Percentiles rank a stretch among this genome's conserved stretches.
These are phyloP conservation scores for Rhododendron ovatum DNA, from an alignment of 148 eudicot genomes.

Conservation along the genomic window DNA sequence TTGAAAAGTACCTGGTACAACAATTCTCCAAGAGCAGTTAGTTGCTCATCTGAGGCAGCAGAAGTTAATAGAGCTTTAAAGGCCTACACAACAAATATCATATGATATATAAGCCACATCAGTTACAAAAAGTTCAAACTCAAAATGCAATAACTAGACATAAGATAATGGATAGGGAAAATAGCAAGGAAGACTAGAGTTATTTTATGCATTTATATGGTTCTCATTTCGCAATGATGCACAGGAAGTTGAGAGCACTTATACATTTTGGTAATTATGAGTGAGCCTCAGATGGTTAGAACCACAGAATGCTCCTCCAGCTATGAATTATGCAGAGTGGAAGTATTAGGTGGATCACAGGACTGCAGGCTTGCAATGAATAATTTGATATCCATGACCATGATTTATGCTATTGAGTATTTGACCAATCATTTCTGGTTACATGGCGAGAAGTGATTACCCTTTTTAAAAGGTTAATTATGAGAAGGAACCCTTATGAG, in stretches of 20 bases:
- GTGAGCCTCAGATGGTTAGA: neutral
- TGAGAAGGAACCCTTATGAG: too few species aligned
- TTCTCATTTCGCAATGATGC: neutral
- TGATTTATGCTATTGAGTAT: neutral
- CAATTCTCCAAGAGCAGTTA: slow-evolving; percentile 78
- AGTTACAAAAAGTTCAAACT: neutral
- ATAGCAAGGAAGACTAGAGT: neutral
- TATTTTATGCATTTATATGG: neutral
- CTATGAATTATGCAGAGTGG: neutral
- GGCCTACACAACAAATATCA: slow-evolving; percentile 43
- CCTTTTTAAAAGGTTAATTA: neutral
- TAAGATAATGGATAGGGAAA: neutral
- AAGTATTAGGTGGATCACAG: neutral
- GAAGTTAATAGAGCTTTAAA: slow-evolving; percentile 93
- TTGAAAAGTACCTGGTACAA: slow-evolving; percentile 72
- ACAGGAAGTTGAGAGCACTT: neutral
- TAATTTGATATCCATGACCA: neutral
- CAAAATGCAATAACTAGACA: neutral
- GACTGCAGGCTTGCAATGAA: neutral
- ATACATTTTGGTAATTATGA: neutral
- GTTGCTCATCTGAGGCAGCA: slow-evolving; percentile 77
- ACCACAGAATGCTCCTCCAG: neutral
- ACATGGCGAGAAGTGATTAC: neutral
- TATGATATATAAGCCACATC: neutral
- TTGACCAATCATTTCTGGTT: neutral